Base-by-base conservation (phyloP, 83 land plant species). In the Picea abies region DNA sequence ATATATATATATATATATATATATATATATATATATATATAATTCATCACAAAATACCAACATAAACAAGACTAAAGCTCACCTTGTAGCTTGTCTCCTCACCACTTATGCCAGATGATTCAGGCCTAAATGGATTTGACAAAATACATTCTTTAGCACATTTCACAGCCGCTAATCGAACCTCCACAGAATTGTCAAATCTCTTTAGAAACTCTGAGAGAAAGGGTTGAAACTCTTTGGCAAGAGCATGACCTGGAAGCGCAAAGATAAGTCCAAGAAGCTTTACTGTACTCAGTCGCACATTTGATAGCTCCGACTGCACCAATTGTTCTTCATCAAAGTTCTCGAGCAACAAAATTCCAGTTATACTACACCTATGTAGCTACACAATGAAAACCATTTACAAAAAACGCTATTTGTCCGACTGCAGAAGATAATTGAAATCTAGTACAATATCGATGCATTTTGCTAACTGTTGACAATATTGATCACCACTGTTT, bases 231-330 rank as follows among this genome's bases (percentile, higher is more conserved):
- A 86, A 88, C 52, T 85, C 90, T 39, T 83, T 83, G 19, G 83
- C 86, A 26, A 89, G 83, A 66, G 77, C 80, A 22, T 66, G 84
- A 23, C 89, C 84, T 17, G 84, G 91, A 66, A 81, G 60, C 15
- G 89, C 73, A 82, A 86, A 87, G 58, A 89, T 66, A 75, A 83
- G 83, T 37, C 89, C 91, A 32, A 89, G 60, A 23, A 89, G 82
- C 8, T 84, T 82, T 60, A 89, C 85, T 29, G 86, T 82, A 82
- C 87, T 87, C 79, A 87, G 60, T 20, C 87, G 84, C 66, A 78
- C 69, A 58, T 60, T 69, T 7, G 8, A 32, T 26, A 58, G 16
- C 15, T 78, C 81, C 22, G 44, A 35, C 44, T 66, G 79, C 11
- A 67, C 32, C 25, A 9, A 77, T 2, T 23, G 4, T 77, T 35